These are phyloP conservation scores for Strobilomyces confusus DNA, from an alignment of 768 basidiomycete genomes.

Conservation along the genomic window DNA sequence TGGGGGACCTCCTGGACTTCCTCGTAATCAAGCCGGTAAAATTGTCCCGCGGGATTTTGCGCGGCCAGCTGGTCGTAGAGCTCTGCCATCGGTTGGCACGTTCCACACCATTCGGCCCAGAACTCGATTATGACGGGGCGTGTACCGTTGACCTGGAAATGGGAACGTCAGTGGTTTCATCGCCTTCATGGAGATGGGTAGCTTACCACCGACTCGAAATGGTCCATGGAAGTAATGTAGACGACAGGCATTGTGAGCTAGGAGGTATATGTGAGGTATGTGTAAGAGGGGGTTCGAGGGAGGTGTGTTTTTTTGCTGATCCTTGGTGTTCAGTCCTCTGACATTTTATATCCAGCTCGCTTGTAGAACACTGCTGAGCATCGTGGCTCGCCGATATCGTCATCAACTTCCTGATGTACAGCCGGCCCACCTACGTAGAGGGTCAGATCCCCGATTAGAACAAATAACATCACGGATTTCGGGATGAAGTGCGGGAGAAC, in stretches of 20 bases:
- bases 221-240: conserved; percentile 25
- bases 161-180: conserved; percentile 6
- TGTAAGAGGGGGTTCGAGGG: conserved; percentile 10
- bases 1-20: conserved; percentile 24
- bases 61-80: conserved; percentile 24
- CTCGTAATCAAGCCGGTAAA: conserved; percentile 31
- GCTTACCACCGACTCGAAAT: conserved; percentile 24
- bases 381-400: conserved; percentile 15
- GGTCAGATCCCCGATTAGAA: conserved; percentile 23
- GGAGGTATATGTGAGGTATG: conserved; percentile 15
- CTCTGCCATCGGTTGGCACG: conserved; percentile 20
- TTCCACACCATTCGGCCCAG: conserved; percentile 31
- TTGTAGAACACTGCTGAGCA: conserved; percentile 10
- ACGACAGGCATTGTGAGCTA: conserved; percentile 20
- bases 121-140: conserved; percentile 29
- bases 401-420: conserved; percentile 8
- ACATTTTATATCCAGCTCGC: conserved; percentile 28
- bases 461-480: conserved; percentile 14
- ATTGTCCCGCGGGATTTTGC: conserved; percentile 24
- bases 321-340: conserved; percentile 6
- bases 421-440: conserved; percentile 19
- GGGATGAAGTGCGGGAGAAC: conserved; percentile 13
- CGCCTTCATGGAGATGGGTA: background rate
- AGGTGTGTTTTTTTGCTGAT: conserved; percentile 16
- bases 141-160: conserved; percentile 16